phyloP scores from a whole-genome alignment of 208 protist genomes.

The Histomonas meleagridis region DNA sequence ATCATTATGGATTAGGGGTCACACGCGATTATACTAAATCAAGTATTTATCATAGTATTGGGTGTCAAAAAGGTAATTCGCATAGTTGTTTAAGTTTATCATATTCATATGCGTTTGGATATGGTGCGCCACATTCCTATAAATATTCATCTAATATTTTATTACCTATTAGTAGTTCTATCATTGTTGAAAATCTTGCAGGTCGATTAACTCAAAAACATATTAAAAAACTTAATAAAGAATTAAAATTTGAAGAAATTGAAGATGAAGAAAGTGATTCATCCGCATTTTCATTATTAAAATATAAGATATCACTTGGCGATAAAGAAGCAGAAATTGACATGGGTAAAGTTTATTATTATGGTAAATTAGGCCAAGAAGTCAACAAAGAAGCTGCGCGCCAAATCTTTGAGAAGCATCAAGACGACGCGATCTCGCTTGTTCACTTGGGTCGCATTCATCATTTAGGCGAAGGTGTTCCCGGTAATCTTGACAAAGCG shows the following conservation, averaged over 20 bases:
- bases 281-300: background rate
- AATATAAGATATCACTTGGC: background rate
- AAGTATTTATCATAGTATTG: background rate
- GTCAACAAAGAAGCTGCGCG: background rate
- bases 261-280: background rate
- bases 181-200: too few species aligned
- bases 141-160: too few species aligned
- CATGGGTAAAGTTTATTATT: background rate
- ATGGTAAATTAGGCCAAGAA: background rate
- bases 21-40: background rate
- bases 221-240: too few species aligned
- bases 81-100: background rate
- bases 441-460: background rate
- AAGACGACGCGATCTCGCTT: background rate
- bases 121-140: background rate
- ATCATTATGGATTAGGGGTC: background rate
- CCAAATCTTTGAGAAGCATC: constrained; percentile 2
- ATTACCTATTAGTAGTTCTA: too few species aligned
- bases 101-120: background rate
- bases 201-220: too few species aligned
- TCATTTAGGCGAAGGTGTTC: background rate
- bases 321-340: background rate
- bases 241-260: background rate
- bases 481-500: background rate
- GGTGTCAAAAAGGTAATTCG: background rate